Conservation (phyloP, 2,329 filamentous ascomycete genomes). For the Arthrobotrys sinensis region DNA sequence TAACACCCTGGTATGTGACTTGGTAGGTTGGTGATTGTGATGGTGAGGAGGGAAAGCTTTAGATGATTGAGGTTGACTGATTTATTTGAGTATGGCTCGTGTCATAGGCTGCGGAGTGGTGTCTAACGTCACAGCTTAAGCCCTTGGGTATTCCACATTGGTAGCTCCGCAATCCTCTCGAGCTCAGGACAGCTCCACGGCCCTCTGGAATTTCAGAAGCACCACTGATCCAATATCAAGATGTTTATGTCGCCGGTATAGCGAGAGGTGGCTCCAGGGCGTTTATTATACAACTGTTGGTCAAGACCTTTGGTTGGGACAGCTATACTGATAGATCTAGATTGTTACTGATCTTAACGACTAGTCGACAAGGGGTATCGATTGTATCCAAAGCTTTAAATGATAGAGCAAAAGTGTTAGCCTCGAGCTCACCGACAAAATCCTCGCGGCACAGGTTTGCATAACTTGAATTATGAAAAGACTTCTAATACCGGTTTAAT, state of each 20-base stretch:
- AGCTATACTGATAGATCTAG: too few species aligned
- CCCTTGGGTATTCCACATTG: not conserved
- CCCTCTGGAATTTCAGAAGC: not conserved
- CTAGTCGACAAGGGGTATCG: too few species aligned
- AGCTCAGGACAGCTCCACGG: not conserved
- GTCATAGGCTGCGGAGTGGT: too few species aligned
- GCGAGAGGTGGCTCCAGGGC: not conserved
- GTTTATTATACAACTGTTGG: not conserved
- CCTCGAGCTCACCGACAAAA: too few species aligned
- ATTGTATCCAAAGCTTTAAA: too few species aligned
- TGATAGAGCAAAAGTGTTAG: too few species aligned
- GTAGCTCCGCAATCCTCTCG: not conserved
- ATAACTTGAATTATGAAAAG: too few species aligned
- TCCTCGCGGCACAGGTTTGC: too few species aligned
- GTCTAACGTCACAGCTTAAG: not conserved
- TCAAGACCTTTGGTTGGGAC: too few species aligned
- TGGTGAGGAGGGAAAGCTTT: not conserved
- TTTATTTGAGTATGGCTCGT: not conserved
- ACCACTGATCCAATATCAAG: not conserved
- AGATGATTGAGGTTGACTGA: not conserved
- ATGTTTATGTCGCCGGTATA: not conserved
- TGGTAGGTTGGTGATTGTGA: constrained; percentile 21
- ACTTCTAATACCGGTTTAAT: too few species aligned
- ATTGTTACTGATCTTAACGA: too few species aligned
- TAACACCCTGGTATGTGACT: not conserved